A percentile compares a stretch with the other conserved stretches of the same genome.
Conservation (phyloP, 2,329 filamentous ascomycete species). For the Penicillium corylophilum region DNA sequence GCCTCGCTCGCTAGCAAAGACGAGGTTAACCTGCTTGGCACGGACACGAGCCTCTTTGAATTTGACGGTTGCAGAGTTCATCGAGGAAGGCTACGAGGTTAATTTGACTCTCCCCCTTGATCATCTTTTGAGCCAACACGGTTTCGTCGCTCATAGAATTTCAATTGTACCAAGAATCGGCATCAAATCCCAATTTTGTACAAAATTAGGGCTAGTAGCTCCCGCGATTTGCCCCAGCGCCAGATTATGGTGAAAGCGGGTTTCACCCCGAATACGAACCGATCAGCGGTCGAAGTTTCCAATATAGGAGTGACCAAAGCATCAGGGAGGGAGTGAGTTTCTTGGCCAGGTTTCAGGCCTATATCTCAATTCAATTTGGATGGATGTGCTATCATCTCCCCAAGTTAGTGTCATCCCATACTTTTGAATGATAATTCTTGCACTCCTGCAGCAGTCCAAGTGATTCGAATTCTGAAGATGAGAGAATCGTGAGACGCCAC, state of each 20-base stretch:
- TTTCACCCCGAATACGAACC: not conserved
- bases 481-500: not conserved
- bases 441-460: not conserved
- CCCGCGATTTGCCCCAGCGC: not conserved
- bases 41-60: conserved; percentile 12
- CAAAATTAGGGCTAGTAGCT: not conserved
- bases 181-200: not conserved
- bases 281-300: not conserved
- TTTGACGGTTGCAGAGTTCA: not conserved
- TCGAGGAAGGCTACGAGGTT: not conserved
- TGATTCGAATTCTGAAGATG: no score
- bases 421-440: not conserved
- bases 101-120: no score
- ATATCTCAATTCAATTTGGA: not conserved
- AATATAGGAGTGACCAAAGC: not conserved
- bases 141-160: no score
- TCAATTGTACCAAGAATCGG: no score
- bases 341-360: not conserved
- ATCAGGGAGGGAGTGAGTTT: not conserved
- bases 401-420: not conserved
- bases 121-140: no score
- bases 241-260: not conserved
- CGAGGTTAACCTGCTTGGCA: conserved; percentile 16
- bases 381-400: not conserved
- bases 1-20: conserved; percentile 11